Base-by-base conservation (phyloP, 176 grass and related monocot species). In the Zizania latifolia region DNA sequence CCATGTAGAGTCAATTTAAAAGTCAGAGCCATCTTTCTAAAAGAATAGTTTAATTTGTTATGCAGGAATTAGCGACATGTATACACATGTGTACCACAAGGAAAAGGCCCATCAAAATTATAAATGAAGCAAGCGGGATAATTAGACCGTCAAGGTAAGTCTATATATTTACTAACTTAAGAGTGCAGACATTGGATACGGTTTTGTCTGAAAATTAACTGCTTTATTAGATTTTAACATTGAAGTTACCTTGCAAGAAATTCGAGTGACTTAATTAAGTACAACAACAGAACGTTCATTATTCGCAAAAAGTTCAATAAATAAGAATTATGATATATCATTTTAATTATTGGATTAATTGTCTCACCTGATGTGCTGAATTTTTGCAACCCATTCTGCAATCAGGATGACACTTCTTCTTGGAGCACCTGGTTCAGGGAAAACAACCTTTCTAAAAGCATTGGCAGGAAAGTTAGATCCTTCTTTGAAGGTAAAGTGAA, bases 331-430 rank as follows among this genome's bases (percentile, higher is more conserved):
- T 60, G 16, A 22, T 36, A n/a, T 24, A 71, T 28, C 62, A 11
- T 44, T 62, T 84, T 48, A 65, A 33, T 62, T 72, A 51, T 51
- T 51, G 46, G 21, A 23, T 62, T 55, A 62, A 83, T 37, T 63
- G 1, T 37, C 22, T 63, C 48, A 57, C 58, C 10, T 78, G 28
- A 68, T n/a, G 33, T 68, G 23, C 39, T 83, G 35, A 62, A 43
- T 19, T n/a, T 31, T 65, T 38, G 41, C n/a, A 35, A 62, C 62
- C 34, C 53, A 8, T 80, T 68, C 48, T 75, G 31, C 40, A 24
- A 54, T 78, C 84, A 97, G 94, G 90, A 89, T 97, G 90, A 97
- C 94, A 56, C 94, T 97, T 80, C 88, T 97, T 59, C 90, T 97
- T 51, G 94, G 94, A 82, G 83, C 90, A 53, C 94, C 94, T 38